Evolutionary conservation across 352 stramenopile species (phyloP).

Genomic region (Globisporangium barbulae): DNA sequence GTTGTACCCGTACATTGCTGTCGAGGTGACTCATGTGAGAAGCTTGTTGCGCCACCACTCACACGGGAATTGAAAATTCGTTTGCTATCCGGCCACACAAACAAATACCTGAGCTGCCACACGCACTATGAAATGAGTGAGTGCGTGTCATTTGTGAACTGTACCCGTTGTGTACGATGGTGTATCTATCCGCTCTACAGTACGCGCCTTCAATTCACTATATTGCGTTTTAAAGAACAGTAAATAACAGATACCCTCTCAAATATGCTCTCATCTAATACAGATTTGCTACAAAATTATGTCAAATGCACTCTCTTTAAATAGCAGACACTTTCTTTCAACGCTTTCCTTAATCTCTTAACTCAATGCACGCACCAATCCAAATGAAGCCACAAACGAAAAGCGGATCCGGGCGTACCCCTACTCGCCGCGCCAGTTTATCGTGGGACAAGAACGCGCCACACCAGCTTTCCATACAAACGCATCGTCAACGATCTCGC

Average conservation of each 20-base stretch:
- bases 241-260: not conserved
- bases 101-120: not conserved
- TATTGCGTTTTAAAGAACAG: not conserved
- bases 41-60: not conserved
- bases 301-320: not conserved
- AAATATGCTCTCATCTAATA: not conserved
- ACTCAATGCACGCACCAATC: not conserved
- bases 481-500: not conserved
- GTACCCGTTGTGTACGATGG: not conserved
- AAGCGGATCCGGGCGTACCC: constrained; percentile 1
- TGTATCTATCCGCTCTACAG: constrained; percentile 7
- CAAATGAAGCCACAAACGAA: constrained; percentile 9
- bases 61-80: not conserved
- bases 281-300: not conserved
- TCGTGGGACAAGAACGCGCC: constrained; percentile 11
- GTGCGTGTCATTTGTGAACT: constrained; percentile 9
- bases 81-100: not conserved
- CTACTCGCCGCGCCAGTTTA: not conserved
- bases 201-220: not conserved
- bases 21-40: not conserved
- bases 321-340: not conserved
- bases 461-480: not conserved
- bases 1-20: not conserved
- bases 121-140: constrained; percentile 2
- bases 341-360: not conserved